Evolutionary conservation across 2,329 filamentous ascomycete genomes (phyloP).

Genomic region (Rutstroemia sp.): DNA sequence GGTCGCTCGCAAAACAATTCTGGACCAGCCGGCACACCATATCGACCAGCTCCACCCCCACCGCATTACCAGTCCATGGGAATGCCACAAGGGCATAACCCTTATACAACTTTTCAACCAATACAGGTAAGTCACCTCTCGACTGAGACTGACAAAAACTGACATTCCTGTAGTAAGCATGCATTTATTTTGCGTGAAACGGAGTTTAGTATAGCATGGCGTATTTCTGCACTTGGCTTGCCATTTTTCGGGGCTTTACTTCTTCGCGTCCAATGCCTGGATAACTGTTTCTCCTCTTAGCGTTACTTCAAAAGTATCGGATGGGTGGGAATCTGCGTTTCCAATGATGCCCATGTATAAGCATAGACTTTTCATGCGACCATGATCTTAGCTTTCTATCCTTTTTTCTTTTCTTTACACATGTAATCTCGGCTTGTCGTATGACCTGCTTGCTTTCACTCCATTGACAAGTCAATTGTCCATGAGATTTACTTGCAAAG

Average conservation of each 20-base stretch:
- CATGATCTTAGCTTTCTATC: constrained; percentile 25
- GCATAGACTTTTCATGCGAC: constrained; percentile 32
- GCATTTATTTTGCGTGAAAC: constrained; percentile 26
- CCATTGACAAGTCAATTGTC: constrained; percentile 10
- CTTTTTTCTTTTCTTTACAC: constrained; percentile 18
- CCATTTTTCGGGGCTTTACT: constrained; percentile 26
- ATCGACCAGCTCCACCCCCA: constrained; percentile 83
- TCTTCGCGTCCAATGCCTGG: constrained; percentile 31
- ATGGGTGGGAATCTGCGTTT: constrained; percentile 32
- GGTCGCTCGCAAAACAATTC: constrained; percentile 99
- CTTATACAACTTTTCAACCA: constrained; percentile 30
- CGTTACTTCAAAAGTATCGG: constrained; percentile 33
- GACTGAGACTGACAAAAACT: background rate
- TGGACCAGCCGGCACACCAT: constrained; percentile 88
- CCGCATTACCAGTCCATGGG: constrained; percentile 63
- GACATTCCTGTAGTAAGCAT: constrained; percentile 25
- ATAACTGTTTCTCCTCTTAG: constrained; percentile 32
- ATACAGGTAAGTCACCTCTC: constrained; percentile 24
- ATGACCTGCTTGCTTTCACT: constrained; percentile 17
- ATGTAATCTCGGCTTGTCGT: constrained; percentile 20
- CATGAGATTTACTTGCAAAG: constrained; percentile 12
- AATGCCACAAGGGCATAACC: constrained; percentile 27
- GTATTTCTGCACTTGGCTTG: constrained; percentile 29
- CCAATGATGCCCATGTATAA: constrained; percentile 32
- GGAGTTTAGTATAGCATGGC: constrained; percentile 31